Base-by-base conservation (phyloP, 1,284 basidiomycete genomes). In the Cryptococcus sp. region DNA sequence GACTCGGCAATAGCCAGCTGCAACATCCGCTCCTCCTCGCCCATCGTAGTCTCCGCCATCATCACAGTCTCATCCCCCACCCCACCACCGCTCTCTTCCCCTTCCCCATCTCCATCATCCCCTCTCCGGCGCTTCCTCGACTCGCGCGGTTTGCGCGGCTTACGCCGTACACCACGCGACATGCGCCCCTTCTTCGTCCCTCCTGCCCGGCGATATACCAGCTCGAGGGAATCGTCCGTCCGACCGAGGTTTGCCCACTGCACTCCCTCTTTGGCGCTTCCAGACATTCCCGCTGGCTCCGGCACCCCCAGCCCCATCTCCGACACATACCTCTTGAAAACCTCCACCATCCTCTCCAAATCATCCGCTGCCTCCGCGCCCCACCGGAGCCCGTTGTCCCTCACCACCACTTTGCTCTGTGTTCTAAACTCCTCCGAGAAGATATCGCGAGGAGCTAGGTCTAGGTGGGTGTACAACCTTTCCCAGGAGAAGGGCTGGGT, bases 341-440 rank as follows among this genome's bases (percentile, higher is more conserved):
- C 65, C 0, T 43, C 24, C 4, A 65, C 65, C 49, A 75, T 61
- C 20, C 75, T 62, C 56, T 67, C 58, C 4, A 79, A 60, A 44
- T 62, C 71, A n/a, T 44, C 54, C 0, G 70, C 71, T 6, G 60
- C 44, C 2, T 44, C 57, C 2, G 64, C 67, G 0, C 63, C 66
- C 35, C 55, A 62, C 7, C 66, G 54, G 8, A 78, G 61, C 13
- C 67, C 69, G 37, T 79, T 76, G 15, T 64, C 71, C 4, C 64
- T 58, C 20, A 79, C 57, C 18, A 80, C 62, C 40, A 83, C 72
- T 1, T 74, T 70, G 4, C 84, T 76, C 56, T 88, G 81, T 1
- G 73, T 62, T 9, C 85, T 56, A 68, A 91, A 91, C 1, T 52
- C 60, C 0, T 75, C 68, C 0, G 87, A 86, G 66, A 91, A 85